Conservation (phyloP, 225 moss, liverwort and hornwort genomes). For the Physcomitrellopsis africana region DNA sequence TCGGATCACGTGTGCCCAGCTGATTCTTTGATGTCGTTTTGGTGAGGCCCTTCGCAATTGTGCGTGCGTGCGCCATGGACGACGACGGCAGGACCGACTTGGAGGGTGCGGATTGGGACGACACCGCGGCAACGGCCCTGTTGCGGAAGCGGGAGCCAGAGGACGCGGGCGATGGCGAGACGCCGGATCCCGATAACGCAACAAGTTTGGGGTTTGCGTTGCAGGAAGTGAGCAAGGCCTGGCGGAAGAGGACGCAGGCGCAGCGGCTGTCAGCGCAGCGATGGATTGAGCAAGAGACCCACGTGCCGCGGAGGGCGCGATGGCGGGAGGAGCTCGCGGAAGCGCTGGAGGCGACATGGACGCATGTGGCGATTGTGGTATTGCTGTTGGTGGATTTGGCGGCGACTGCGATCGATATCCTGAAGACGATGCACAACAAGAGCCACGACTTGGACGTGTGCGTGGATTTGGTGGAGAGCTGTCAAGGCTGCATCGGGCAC, state of each 20-base stretch:
- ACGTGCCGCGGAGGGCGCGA: constrained; percentile 35
- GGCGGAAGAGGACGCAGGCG: constrained; percentile 49
- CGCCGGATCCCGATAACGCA: constrained; percentile 31
- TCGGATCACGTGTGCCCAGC: too few relatives aligned
- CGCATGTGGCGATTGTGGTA: constrained; percentile 66
- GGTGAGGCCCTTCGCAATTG: too few relatives aligned
- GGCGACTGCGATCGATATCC: constrained; percentile 82
- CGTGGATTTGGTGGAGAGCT: constrained; percentile 53
- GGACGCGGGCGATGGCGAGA: constrained; percentile 19
- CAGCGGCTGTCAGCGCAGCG: constrained; percentile 36
- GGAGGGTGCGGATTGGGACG: constrained; percentile 22
- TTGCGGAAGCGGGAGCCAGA: constrained; percentile 17
- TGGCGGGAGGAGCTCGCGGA: constrained; percentile 77
- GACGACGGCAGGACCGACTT: constrained; percentile 14
- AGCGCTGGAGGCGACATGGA: constrained; percentile 65
- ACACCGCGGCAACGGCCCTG: constrained; percentile 22
- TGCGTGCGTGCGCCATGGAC: constrained; percentile 10
- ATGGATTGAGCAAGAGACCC: constrained; percentile 34
- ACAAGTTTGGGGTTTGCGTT: constrained; percentile 37
- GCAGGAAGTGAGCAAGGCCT: constrained; percentile 40
- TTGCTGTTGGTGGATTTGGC: constrained; percentile 77
- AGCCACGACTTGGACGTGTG: constrained; percentile 76
- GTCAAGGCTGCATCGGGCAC: constrained; percentile 53
- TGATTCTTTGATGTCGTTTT: too few relatives aligned
- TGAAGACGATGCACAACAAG: constrained; percentile 91